phyloP scores from a whole-genome alignment of 345 rosid species.

The Populus tremula region DNA sequence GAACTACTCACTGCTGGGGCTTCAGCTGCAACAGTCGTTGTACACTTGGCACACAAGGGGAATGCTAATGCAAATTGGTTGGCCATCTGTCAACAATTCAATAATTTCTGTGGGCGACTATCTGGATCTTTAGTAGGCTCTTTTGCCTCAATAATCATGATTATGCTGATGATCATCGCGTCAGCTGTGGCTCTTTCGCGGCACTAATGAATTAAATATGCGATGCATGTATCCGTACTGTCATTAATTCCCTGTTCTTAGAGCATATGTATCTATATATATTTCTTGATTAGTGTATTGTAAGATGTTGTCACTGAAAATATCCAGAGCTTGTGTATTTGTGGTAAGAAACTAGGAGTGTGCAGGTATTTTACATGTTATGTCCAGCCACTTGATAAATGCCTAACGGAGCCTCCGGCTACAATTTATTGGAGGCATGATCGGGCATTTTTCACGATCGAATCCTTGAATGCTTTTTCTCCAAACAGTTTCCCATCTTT shows the following conservation, averaged over 20 bases:
- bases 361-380: neutral
- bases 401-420: neutral
- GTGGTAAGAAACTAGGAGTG: too few relatives aligned
- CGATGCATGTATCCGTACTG: neutral
- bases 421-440: neutral
- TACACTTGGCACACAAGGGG: slow-evolving; percentile 53
- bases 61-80: slow-evolving; percentile 52
- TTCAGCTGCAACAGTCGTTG: slow-evolving; percentile 49
- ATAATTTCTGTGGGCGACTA: slow-evolving; percentile 50
- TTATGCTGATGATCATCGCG: slow-evolving; percentile 43
- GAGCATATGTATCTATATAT: neutral
- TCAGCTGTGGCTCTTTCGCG: slow-evolving; percentile 48
- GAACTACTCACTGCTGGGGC: slow-evolving; percentile 46
- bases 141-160: slow-evolving; percentile 37
- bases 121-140: slow-evolving; percentile 72
- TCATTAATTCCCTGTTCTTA: neutral
- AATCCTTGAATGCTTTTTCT: too few relatives aligned
- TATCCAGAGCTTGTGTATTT: neutral
- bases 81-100: slow-evolving; percentile 57
- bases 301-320: neutral
- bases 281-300: neutral
- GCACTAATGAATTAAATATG: neutral
- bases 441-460: too few relatives aligned
- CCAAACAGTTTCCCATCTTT: too few relatives aligned
- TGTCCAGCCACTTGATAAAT: neutral